Percentiles rank a stretch among this genome's conserved stretches.
Conservation (phyloP, 1,284 basidiomycete species). For the Cryptococcus sp. region DNA sequence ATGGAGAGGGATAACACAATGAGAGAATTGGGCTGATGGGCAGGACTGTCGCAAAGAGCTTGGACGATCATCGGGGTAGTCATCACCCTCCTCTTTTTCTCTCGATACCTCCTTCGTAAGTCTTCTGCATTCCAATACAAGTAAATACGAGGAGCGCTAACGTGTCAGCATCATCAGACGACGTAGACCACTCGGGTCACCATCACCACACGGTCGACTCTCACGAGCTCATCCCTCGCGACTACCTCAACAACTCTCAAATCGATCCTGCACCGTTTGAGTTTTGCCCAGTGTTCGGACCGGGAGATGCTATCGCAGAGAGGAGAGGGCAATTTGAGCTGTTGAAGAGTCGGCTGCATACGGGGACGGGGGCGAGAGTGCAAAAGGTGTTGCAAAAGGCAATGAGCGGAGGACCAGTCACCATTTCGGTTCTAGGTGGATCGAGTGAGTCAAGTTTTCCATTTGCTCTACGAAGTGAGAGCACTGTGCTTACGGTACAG, state of each 20-base stretch:
- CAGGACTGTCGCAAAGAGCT: conserved; percentile 32
- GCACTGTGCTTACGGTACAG: conserved; percentile 44
- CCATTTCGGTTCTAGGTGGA: conserved; percentile 84
- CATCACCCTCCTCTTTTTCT: conserved; percentile 26
- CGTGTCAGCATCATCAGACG: background rate
- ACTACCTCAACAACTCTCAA: conserved; percentile 49
- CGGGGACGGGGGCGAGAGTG: conserved; percentile 73
- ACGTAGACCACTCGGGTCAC: background rate
- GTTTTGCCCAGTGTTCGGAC: conserved; percentile 83
- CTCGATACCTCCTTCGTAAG: conserved; percentile 35
- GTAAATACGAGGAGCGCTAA: background rate
- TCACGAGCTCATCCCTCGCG: conserved; percentile 49
- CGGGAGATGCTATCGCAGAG: conserved; percentile 66
- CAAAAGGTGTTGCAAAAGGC: conserved; percentile 80
- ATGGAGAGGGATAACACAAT: too few relatives aligned
- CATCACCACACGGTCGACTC: conserved; percentile 11
- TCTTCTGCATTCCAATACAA: conserved; percentile 2
- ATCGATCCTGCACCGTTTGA: conserved; percentile 68
- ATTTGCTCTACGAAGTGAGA: background rate
- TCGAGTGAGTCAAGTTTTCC: conserved; percentile 61
- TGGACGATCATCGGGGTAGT: conserved; percentile 31
- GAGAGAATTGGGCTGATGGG: background rate
- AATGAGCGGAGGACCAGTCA: conserved; percentile 76
- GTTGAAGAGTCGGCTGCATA: conserved; percentile 69
- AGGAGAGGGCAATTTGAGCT: conserved; percentile 71